Conservation (phyloP, 2,329 filamentous ascomycete genomes). For the Talaromyces sp. region DNA sequence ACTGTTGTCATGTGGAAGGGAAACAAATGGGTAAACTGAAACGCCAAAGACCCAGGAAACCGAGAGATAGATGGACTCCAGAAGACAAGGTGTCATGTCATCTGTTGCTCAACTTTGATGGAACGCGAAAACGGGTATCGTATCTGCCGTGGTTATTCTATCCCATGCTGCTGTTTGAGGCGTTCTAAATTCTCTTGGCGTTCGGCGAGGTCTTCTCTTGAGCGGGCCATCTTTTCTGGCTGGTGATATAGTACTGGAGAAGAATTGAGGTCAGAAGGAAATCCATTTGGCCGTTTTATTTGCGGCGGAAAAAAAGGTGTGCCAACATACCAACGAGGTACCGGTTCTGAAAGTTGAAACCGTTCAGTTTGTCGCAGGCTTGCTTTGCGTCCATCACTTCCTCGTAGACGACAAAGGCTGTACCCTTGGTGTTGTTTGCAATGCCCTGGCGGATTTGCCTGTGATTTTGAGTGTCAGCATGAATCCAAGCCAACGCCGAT, state of each 20-base stretch:
- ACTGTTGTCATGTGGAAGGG: conserved; percentile 26
- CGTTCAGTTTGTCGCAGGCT: conserved; percentile 98
- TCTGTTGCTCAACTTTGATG: conserved; percentile 28
- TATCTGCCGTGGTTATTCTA: conserved; percentile 66
- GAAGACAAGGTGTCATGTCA: conserved; percentile 22
- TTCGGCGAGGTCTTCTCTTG: conserved; percentile 88
- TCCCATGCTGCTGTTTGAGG: conserved; percentile 95
- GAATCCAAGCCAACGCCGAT: background rate
- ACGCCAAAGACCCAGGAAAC: conserved; percentile 38
- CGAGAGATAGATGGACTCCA: conserved; percentile 19
- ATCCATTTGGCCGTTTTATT: background rate
- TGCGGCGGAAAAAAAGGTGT: background rate
- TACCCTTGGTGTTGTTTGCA: conserved; percentile 94
- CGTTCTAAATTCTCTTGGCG: conserved; percentile 96
- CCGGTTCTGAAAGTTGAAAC: conserved; percentile 99
- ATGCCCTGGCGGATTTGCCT: conserved; percentile 99
- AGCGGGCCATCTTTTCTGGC: conserved; percentile 73
- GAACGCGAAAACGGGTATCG: conserved; percentile 23
- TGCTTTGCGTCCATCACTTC: conserved; percentile 98
- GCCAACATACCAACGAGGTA: conserved; percentile 84
- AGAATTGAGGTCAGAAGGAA: background rate
- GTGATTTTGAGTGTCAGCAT: conserved; percentile 18
- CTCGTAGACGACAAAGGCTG: conserved; percentile 98
- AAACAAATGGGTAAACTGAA: conserved; percentile 25
- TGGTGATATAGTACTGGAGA: conserved; percentile 65